Base-by-base conservation (phyloP, 768 basidiomycete genomes). In the Mycena capillaripes region DNA sequence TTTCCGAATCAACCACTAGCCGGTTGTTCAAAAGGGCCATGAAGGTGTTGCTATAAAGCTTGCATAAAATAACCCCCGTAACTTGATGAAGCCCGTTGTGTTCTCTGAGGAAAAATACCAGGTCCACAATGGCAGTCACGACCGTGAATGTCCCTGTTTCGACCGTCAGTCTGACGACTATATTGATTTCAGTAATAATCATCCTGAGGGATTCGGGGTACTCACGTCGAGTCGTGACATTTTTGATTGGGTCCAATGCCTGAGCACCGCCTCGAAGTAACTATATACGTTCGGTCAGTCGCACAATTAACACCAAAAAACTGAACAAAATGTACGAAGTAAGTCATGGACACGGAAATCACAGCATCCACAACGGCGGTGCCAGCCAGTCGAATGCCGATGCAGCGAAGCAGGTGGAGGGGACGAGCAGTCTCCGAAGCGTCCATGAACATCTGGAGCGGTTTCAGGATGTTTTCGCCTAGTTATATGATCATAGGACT, bases 281-380 rank as follows among this genome's bases (percentile, higher is more conserved):
- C 71, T 72, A 25, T 1, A 56, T 1, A 12, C 23, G 19, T 42
- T 23, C 3, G 52, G 36, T 16, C 23, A 38, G 19, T 17, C 42
- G 9, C 16, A 19, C 3, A 4, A 34, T 36, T 21, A 36, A n/a
- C 17, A 5, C 30, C 32, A 34, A 23, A 5, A 38, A n/a, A 17
- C n/a, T n/a, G n/a, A n/a, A n/a, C n/a, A 5, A 32, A 25, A 40
- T 68, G 50, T 29, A 73, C 72, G 29, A 27, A 70, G 32, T 65
- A 70, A 25, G 72, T 73, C 68, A 70, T 73, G n/a, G 55, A 48
- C 14, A 65, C 58, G 4, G 72, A 61, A 55, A 73, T 73, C 3
- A 73, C 62, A 12, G 52, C 55, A 48, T 73, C 72, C 16, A 60
- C 72, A 1, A 58, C 21, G 19, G 61, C 72, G n/a, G 52, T 65